These are phyloP conservation scores for Mucor circinelloides DNA, from an alignment of 371 early-diverging fungal species.

Conservation along the genomic window DNA sequence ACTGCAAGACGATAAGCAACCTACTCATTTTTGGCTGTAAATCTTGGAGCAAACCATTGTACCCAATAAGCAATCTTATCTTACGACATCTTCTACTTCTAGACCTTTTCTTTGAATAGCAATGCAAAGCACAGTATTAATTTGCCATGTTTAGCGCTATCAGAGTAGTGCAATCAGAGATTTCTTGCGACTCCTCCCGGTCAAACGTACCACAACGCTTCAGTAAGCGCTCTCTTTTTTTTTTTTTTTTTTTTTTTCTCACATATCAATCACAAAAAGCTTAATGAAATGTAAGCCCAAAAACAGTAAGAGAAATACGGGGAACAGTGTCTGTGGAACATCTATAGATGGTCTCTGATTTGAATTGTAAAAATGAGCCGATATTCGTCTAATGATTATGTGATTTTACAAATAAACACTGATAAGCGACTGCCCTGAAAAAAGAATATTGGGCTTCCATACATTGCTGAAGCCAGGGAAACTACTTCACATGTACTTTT, in stretches of 20 bases:
- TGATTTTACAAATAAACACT: background rate
- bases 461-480: too few relatives aligned
- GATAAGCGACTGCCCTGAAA: too few relatives aligned
- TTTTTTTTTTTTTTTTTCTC: too few relatives aligned
- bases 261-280: conserved; percentile 4
- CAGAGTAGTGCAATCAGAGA: conserved; percentile 3
- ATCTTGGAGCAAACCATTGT: background rate
- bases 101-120: background rate
- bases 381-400: background rate
- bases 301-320: background rate
- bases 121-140: background rate
- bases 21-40: background rate
- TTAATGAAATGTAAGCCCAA: background rate
- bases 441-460: too few relatives aligned
- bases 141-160: conserved; percentile 1
- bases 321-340: background rate
- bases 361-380: background rate
- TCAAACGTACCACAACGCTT: background rate
- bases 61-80: background rate
- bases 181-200: background rate
- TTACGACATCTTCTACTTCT: background rate
- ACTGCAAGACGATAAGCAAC: background rate
- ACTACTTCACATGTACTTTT: too few relatives aligned
- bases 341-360: background rate
- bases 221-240: background rate